Conservation (phyloP, 83 land plant genomes). For the Thuja plicata region DNA sequence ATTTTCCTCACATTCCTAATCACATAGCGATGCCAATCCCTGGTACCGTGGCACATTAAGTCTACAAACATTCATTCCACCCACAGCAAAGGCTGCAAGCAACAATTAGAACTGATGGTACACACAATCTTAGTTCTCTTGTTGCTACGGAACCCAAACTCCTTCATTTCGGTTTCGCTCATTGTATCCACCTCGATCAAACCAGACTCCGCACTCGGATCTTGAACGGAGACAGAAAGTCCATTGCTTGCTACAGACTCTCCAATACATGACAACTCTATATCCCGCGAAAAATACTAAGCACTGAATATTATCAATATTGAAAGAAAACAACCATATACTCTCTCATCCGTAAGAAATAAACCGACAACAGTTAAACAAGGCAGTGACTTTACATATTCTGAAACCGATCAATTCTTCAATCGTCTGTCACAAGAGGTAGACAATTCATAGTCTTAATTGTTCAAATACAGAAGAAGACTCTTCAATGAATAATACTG, state of each 20-base stretch:
- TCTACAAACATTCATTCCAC: conserved; percentile 96
- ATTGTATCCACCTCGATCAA: conserved; percentile 86
- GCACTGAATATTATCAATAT: too few relatives aligned
- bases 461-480: too few relatives aligned
- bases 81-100: conserved; percentile 91
- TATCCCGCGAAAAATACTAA: too few relatives aligned
- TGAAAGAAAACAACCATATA: too few relatives aligned
- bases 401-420: too few relatives aligned
- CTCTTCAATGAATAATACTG: too few relatives aligned
- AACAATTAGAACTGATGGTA: conserved; percentile 89
- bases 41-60: conserved; percentile 98
- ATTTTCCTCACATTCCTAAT: conserved; percentile 74
- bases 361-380: too few relatives aligned
- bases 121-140: conserved; percentile 92
- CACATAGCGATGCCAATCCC: conserved; percentile 88
- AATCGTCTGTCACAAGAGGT: too few relatives aligned
- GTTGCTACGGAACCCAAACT: conserved; percentile 92
- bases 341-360: too few relatives aligned
- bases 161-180: conserved; percentile 91
- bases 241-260: background rate
- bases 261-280: background rate
- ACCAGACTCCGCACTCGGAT: conserved; percentile 18
- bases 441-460: too few relatives aligned
- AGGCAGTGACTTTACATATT: too few relatives aligned
- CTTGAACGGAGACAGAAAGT: background rate